Conservation (phyloP, 768 basidiomycete species). For the Suillus hirtellus region DNA sequence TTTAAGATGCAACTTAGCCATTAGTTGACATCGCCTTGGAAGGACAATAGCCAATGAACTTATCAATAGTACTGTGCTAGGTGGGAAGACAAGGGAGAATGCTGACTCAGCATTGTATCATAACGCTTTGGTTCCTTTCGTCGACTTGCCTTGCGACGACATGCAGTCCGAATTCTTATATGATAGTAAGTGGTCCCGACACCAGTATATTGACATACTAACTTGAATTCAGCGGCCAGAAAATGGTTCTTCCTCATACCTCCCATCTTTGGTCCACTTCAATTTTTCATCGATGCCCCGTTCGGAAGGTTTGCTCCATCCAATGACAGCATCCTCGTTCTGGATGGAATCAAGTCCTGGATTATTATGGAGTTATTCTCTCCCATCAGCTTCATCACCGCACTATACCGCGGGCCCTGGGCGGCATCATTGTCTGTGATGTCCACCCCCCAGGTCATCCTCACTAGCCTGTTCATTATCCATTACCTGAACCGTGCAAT, state of each 20-base stretch:
- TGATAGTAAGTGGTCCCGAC: constrained; percentile 21
- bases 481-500: constrained; percentile 89
- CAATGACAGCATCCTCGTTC: constrained; percentile 44
- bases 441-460: constrained; percentile 45
- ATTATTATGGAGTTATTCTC: constrained; percentile 76
- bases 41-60: background rate
- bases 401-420: constrained; percentile 51
- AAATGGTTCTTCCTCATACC: constrained; percentile 50
- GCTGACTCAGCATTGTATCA: constrained; percentile 22
- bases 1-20: constrained; percentile 61
- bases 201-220: background rate
- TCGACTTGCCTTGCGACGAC: background rate
- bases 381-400: constrained; percentile 53
- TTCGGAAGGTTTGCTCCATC: constrained; percentile 74
- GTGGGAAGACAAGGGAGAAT: background rate
- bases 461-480: constrained; percentile 58
- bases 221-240: constrained; percentile 29
- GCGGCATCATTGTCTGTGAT: constrained; percentile 35
- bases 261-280: constrained; percentile 34
- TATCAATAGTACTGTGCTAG: background rate
- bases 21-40: constrained; percentile 13
- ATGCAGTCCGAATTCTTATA: constrained; percentile 21
- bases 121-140: background rate
- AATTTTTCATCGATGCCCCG: constrained; percentile 66
- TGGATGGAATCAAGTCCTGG: constrained; percentile 70